Evolutionary conservation across 1,284 basidiomycete species (phyloP), one percentile per base, ranked within the genome.

Genomic region (Neonothopanus nambi): DNA sequence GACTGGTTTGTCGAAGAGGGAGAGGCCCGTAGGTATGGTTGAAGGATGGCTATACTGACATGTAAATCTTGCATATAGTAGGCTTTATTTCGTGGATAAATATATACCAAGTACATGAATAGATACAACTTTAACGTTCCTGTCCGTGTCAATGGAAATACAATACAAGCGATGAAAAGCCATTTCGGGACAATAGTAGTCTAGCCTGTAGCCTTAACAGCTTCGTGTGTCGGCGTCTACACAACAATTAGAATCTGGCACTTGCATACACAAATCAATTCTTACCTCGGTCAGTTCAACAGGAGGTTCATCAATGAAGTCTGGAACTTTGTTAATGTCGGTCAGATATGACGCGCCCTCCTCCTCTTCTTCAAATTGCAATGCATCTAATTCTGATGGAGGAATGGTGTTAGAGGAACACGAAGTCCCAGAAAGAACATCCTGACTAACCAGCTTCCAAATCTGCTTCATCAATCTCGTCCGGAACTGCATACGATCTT

Each of bases 401-500:
- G 47, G 9, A 24, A 46, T 17, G 38, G 17, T 33, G 13, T 48
- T 3, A 28, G 40, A 24, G 20, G 28, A 35, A 26, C 15, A n/a
- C n/a, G 21, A 17, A 15, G 28, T 23, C 23, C 37, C 33, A 26
- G 39, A 30, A 24, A 30, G 24, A n/a, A 23, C 24, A 6, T 36
- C 9, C 21, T 51, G 68, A 60, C 84, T 44, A 64, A 89, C 96
- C 96, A 48, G 97, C 97, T 79, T 98, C 89, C 4, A 99, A 79
- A 69, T 99, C 97, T 12, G 90, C 93, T 70, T 99, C 96, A 74
- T 99, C 97, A 42, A 99, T 79, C 69, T 99, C 97, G 62, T 99
- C 97, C 13, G 96, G 96, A 0, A 99, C 93, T 24, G 90, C 93
- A 69, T 99, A 99, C 30, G 93, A 96, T 58, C 96, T 79, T 9